Conservation (phyloP, 306 rosid species). For the Lablab purpureus region DNA sequence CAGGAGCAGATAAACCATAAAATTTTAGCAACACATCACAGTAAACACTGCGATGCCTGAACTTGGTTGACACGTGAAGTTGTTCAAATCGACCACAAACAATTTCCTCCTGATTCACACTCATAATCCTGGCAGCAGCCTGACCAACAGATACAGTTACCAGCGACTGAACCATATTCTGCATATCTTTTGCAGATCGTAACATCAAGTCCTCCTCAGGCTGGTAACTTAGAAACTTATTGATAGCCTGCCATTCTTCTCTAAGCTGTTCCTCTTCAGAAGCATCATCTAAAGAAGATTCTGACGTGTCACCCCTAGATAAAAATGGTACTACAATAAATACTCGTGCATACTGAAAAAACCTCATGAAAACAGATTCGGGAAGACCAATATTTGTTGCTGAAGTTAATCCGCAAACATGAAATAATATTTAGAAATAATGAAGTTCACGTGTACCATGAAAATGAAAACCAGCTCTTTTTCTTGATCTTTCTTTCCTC, state of each 20-base stretch:
- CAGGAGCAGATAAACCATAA: conserved; percentile 92
- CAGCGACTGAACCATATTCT: conserved; percentile 77
- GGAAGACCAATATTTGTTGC: conserved; percentile 17
- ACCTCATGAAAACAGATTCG: not conserved
- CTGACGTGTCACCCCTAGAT: conserved; percentile 70
- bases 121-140: conserved; percentile 89
- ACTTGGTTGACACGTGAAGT: conserved; percentile 88
- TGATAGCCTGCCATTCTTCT: conserved; percentile 97
- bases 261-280: conserved; percentile 60
- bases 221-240: conserved; percentile 84
- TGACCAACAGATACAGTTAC: conserved; percentile 79
- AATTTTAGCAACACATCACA: conserved; percentile 82
- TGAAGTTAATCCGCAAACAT: conserved; percentile 31
- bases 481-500: conserved; percentile 72
- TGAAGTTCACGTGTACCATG: conserved; percentile 64
- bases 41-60: conserved; percentile 81
- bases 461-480: conserved; percentile 89
- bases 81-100: conserved; percentile 90
- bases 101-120: conserved; percentile 78
- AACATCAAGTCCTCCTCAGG: conserved; percentile 71
- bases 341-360: conserved; percentile 15
- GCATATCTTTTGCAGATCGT: conserved; percentile 70
- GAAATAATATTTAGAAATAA: conserved; percentile 17
- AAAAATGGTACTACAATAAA: conserved; percentile 33
- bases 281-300: conserved; percentile 59